phyloP scores from a whole-genome alignment of 768 basidiomycete genomes.

The Kwoniella pini region DNA sequence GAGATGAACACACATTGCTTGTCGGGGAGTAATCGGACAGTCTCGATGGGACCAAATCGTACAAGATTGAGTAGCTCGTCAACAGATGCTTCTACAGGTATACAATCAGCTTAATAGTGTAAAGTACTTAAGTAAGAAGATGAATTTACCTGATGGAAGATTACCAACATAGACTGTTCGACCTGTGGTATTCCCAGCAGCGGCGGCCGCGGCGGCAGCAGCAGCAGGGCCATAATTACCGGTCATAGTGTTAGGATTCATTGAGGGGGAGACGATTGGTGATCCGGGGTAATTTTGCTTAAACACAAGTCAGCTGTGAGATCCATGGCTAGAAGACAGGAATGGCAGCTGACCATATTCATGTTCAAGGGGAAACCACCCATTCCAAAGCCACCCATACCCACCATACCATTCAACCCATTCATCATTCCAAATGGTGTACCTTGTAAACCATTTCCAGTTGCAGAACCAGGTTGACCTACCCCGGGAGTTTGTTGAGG shows the following conservation, averaged over 20 bases:
- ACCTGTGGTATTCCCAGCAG: slow-evolving; percentile 61
- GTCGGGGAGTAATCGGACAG: slow-evolving; percentile 89
- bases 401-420: slow-evolving; percentile 35
- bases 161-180: slow-evolving; percentile 98
- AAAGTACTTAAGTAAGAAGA: neutral
- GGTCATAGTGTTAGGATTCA: slow-evolving; percentile 60
- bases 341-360: slow-evolving; percentile 30
- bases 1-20: slow-evolving; percentile 98
- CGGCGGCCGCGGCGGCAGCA: slow-evolving; percentile 73
- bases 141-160: slow-evolving; percentile 66
- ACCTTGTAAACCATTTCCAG: slow-evolving; percentile 17
- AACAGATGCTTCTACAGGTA: slow-evolving; percentile 73
- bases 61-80: slow-evolving; percentile 98
- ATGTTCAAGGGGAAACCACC: slow-evolving; percentile 25
- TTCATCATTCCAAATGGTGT: slow-evolving; percentile 24
- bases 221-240: slow-evolving; percentile 73
- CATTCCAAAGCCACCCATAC: slow-evolving; percentile 40
- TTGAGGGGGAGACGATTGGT: slow-evolving; percentile 38
- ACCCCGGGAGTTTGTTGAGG: slow-evolving; percentile 23
- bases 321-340: neutral
- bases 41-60: slow-evolving; percentile 95
- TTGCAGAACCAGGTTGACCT: slow-evolving; percentile 20
- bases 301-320: neutral
- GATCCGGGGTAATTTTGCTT: slow-evolving; percentile 21
- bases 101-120: slow-evolving; percentile 1